Evolutionary conservation across 306 rosid genomes (phyloP), one percentile per base, ranked within the genome.

Genomic region (Trifolium fragiferum): DNA sequence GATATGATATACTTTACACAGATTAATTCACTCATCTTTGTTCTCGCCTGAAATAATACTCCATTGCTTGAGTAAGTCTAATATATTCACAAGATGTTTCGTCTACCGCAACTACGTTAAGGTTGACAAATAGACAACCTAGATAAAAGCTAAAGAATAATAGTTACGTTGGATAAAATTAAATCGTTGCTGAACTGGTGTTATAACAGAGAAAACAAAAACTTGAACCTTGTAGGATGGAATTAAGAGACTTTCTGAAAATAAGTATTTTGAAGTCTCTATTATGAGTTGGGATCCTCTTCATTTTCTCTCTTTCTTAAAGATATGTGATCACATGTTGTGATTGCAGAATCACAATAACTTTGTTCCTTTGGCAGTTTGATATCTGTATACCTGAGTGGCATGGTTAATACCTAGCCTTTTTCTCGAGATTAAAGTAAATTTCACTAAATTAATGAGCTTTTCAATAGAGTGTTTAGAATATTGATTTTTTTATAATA

Each of bases 121-220:
- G 46, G 54, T 66, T 40, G 50, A 46, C 9, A 19, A 73, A 44
- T 41, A 66, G 35, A 20, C 50, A 43, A 20, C 25, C 15, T 21
- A 53, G 7, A 10, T 13, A 57, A 40, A 71, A 30, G 27, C 70
- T 55, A 32, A 64, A 37, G 40, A 37, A 7, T 37, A 37, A 44
- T 10, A 16, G 30, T 21, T 53, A 41, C 20, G 54, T 51, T 44
- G 6, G 78, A 72, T 10, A 20, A 43, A 32, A 32, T 21, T 19
- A 20, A 35, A 35, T 79, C 58, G 58, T 18, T 46, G 40, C 70
- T 46, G 25, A 78, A 49, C 54, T 49, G 54, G 19, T 49, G 54
- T 7, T 1, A 2, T 14, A 49, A 49, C 20, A 49, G 55, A 49
- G 55, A 7, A 49, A 49, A n/a, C 21, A n/a, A 49, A 49, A 49